A percentile compares a stretch with the other conserved stretches of the same genome.
These are phyloP conservation scores for Scutellaria minor DNA, from an alignment of 257 asterid genomes.

Conservation along the genomic window DNA sequence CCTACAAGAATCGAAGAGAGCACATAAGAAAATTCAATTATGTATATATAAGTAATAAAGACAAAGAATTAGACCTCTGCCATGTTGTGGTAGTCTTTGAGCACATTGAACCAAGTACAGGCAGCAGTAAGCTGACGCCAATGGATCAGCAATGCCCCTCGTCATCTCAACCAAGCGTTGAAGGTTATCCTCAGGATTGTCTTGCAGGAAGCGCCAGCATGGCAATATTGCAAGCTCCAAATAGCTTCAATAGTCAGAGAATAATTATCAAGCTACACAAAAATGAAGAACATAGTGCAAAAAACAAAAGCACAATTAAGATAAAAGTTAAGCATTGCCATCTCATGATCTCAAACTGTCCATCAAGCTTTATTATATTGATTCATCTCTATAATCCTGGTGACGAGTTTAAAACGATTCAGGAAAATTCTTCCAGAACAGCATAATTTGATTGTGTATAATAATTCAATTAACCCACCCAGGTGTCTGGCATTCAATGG, in stretches of 20 bases:
- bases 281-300: slow-evolving; percentile 17
- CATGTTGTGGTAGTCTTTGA: slow-evolving; percentile 59
- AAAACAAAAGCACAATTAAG: not conserved
- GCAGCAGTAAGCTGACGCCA: slow-evolving; percentile 79
- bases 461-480: slow-evolving; percentile 12
- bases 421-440: not conserved
- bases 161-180: slow-evolving; percentile 78
- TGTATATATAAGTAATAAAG: slow-evolving; percentile 9
- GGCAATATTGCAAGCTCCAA: slow-evolving; percentile 83
- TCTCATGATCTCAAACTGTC: slow-evolving; percentile 17
- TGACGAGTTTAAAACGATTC: slow-evolving; percentile 11
- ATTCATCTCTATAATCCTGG: slow-evolving; percentile 19
- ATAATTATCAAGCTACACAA: slow-evolving; percentile 32
- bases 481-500: slow-evolving; percentile 30
- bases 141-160: slow-evolving; percentile 89
- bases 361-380: slow-evolving; percentile 22
- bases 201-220: slow-evolving; percentile 78
- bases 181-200: slow-evolving; percentile 59
- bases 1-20: slow-evolving; percentile 11
- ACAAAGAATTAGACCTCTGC: slow-evolving; percentile 53
- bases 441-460: slow-evolving; percentile 12
- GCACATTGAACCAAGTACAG: slow-evolving; percentile 80
- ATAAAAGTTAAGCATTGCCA: not conserved
- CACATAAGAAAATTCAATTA: slow-evolving; percentile 7
- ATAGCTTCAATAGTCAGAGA: slow-evolving; percentile 55